phyloP scores from a whole-genome alignment of 345 rosid genomes.

The Salix udensis region DNA sequence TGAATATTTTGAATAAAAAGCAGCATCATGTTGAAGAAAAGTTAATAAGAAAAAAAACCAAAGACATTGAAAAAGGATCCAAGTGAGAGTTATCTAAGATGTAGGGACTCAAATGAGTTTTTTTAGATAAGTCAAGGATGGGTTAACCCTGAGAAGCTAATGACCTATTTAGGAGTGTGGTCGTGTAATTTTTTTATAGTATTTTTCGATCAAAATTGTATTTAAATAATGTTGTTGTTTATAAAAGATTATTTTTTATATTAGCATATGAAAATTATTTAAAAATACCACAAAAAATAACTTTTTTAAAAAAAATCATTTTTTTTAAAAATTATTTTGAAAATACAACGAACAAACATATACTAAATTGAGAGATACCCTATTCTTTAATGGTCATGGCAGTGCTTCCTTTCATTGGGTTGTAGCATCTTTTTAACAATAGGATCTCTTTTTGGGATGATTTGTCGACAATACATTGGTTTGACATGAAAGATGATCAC shows the following conservation, averaged over 20 bases:
- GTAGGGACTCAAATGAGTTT: not conserved
- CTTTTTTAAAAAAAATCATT: too few relatives aligned
- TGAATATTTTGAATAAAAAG: too few relatives aligned
- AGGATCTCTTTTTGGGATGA: not conserved
- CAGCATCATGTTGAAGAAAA: too few relatives aligned
- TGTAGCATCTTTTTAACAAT: not conserved
- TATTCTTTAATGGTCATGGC: not conserved
- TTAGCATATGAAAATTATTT: accelerated
- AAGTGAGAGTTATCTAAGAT: not conserved
- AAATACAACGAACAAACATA: too few relatives aligned
- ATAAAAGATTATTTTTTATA: too few relatives aligned
- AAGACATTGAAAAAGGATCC: not conserved
- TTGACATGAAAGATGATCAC: not conserved
- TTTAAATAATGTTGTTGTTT: too few relatives aligned
- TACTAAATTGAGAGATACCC: not conserved
- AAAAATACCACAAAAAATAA: too few relatives aligned
- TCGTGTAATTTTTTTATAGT: too few relatives aligned
- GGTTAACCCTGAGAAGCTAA: not conserved
- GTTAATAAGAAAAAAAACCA: too few relatives aligned
- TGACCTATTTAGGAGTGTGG: too few relatives aligned
- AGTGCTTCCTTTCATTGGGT: not conserved
- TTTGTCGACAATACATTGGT: not conserved
- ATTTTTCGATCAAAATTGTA: too few relatives aligned
- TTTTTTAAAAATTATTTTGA: too few relatives aligned
- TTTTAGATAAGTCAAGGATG: not conserved